Conservation (phyloP, 2,329 filamentous ascomycete species). For the Rhynchosporium graminicola region DNA sequence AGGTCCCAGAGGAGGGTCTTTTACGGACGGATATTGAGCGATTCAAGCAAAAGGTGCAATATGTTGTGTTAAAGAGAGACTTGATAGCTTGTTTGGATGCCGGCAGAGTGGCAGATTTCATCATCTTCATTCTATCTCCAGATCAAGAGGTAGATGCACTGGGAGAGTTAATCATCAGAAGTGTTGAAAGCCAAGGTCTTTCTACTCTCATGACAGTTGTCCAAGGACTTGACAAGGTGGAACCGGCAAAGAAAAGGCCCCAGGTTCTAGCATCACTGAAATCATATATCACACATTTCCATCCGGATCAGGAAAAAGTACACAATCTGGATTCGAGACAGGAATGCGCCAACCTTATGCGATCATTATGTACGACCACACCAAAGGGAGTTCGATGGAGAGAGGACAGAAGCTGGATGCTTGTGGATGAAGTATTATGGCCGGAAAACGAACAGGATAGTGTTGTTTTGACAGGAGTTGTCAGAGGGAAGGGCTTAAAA, state of each 20-base stretch:
- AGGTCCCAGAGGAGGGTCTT: slow-evolving; percentile 58
- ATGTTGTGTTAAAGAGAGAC: slow-evolving; percentile 73
- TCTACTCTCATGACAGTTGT: slow-evolving; percentile 89
- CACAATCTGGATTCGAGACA: slow-evolving; percentile 86
- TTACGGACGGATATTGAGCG: slow-evolving; percentile 75
- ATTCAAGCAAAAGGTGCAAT: slow-evolving; percentile 94
- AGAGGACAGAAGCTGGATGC: slow-evolving; percentile 93
- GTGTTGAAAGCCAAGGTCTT: slow-evolving; percentile 90
- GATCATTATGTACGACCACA: slow-evolving; percentile 86
- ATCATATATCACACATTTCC: slow-evolving; percentile 92
- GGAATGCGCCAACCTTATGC: slow-evolving; percentile 87
- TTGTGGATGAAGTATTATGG: slow-evolving; percentile 81
- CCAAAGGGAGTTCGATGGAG: slow-evolving; percentile 96
- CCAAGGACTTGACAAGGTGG: slow-evolving; percentile 74
- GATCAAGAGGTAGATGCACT: slow-evolving; percentile 80
- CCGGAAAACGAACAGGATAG: slow-evolving; percentile 59
- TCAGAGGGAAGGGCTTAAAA: slow-evolving; percentile 84
- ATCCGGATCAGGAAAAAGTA: slow-evolving; percentile 87
- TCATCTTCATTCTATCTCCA: slow-evolving; percentile 81
- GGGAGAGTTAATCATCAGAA: slow-evolving; percentile 81
- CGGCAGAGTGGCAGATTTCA: slow-evolving; percentile 86
- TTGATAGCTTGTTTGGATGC: slow-evolving; percentile 80
- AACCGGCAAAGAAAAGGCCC: slow-evolving; percentile 75
- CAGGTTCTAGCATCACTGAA: slow-evolving; percentile 81
- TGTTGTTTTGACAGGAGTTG: slow-evolving; percentile 78